These are phyloP conservation scores for Uronychia setigera DNA, from an alignment of 73 alveolate genomes.

Conservation along the genomic window DNA sequence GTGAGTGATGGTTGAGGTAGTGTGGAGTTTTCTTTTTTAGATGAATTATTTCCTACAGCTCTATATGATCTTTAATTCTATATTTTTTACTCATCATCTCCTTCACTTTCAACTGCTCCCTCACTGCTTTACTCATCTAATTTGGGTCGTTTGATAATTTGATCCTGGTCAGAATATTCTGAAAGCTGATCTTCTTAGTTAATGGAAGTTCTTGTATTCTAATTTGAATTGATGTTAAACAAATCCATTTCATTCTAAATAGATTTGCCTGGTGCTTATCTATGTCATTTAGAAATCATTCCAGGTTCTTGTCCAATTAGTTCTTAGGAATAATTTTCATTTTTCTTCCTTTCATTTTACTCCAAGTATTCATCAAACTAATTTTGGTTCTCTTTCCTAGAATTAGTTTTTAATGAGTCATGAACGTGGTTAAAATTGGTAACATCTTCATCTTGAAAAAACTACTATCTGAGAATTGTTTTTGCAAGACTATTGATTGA, in stretches of 20 bases:
- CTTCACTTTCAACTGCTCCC: background rate
- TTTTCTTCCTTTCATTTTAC: too few relatives aligned
- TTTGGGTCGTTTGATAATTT: background rate
- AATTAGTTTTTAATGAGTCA: background rate
- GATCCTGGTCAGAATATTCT: too few relatives aligned
- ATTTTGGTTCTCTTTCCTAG: background rate
- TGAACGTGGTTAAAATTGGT: background rate
- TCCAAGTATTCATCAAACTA: background rate
- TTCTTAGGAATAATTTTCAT: too few relatives aligned
- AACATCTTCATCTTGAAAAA: background rate
- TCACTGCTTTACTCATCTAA: background rate
- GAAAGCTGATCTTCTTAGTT: background rate
- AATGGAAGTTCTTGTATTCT: background rate
- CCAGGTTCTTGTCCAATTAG: background rate
- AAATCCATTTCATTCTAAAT: background rate
- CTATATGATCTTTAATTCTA: background rate
- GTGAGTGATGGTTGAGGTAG: too few relatives aligned
- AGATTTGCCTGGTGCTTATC: slow-evolving; percentile 6
- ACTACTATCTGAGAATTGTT: background rate
- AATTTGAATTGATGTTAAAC: background rate
- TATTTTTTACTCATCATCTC: background rate
- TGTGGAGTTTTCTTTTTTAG: too few relatives aligned
- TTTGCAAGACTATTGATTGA: background rate
- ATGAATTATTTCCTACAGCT: background rate
- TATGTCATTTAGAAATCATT: background rate